Evolutionary conservation across 257 asterid species (phyloP).

Genomic region (Solanum chilense): DNA sequence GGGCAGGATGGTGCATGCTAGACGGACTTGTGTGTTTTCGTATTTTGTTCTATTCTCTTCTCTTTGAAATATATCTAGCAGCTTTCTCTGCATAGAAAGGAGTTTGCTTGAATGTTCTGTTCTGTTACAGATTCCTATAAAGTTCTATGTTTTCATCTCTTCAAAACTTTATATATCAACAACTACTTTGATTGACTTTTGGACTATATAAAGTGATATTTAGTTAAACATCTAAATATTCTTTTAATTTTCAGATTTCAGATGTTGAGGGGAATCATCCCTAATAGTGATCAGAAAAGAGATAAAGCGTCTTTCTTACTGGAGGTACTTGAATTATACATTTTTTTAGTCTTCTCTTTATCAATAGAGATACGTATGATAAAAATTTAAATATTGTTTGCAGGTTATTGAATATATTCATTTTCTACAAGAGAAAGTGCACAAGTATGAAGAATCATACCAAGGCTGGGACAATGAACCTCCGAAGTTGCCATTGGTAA

Average conservation of each 20-base stretch:
- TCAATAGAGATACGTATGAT: background rate
- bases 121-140: background rate
- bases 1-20: background rate
- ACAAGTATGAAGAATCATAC: slow-evolving; percentile 57
- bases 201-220: background rate
- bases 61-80: background rate
- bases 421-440: slow-evolving; percentile 82
- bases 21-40: background rate
- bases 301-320: slow-evolving; percentile 93
- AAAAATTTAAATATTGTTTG: background rate
- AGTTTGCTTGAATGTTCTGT: background rate
- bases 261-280: slow-evolving; percentile 79
- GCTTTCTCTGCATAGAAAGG: background rate
- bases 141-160: background rate
- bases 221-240: background rate
- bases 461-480: slow-evolving; percentile 72
- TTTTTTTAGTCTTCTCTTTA: background rate
- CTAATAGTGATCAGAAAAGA: slow-evolving; percentile 89
- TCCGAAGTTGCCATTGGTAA: slow-evolving; percentile 65
- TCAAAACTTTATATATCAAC: background rate
- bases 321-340: slow-evolving; percentile 43
- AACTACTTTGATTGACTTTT: background rate
- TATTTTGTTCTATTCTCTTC: background rate
- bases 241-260: slow-evolving; percentile 50
- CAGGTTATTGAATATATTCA: slow-evolving; percentile 97